A percentile compares a stretch with the other conserved stretches of the same genome.
These are phyloP conservation scores for Oldenlandia corymbosa DNA, from an alignment of 257 asterid genomes.

Conservation along the genomic window DNA sequence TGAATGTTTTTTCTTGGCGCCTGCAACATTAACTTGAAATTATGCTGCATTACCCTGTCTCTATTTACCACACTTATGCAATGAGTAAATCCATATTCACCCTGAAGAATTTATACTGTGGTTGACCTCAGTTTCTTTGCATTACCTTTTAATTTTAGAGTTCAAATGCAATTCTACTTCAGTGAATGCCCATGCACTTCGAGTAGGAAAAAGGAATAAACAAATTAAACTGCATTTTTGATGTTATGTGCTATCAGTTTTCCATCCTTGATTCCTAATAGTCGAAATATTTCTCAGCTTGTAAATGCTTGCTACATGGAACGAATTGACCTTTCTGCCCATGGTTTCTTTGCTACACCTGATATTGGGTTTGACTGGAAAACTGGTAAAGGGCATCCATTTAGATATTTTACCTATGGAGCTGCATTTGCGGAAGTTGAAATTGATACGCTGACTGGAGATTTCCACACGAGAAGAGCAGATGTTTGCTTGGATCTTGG, in stretches of 20 bases:
- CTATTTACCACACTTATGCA: no score
- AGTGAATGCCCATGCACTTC: neutral
- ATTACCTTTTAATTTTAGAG: neutral
- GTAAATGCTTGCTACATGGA: slow-evolving; percentile 76
- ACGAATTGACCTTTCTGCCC: slow-evolving; percentile 93
- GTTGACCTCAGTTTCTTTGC: neutral
- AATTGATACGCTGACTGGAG: slow-evolving; percentile 88
- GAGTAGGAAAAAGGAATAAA: neutral
- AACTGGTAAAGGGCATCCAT: slow-evolving; percentile 68
- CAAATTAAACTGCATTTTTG: neutral
- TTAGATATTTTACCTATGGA: slow-evolving; percentile 81
- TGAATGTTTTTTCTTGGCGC: no score
- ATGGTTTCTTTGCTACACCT: slow-evolving; percentile 79
- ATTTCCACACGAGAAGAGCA: slow-evolving; percentile 86
- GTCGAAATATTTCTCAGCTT: slow-evolving; percentile 41
- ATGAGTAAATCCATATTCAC: neutral
- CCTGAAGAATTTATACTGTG: neutral
- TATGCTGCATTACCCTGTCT: no score
- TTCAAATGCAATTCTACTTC: neutral
- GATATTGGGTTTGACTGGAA: slow-evolving; percentile 78
- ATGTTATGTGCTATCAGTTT: neutral
- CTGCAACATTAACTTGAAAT: no score
- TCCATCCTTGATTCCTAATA: neutral
- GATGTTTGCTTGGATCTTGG: slow-evolving; percentile 84
- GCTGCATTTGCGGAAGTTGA: slow-evolving; percentile 95